Conservation (phyloP, 768 basidiomycete species). For the Leccinum longicurvipes region DNA sequence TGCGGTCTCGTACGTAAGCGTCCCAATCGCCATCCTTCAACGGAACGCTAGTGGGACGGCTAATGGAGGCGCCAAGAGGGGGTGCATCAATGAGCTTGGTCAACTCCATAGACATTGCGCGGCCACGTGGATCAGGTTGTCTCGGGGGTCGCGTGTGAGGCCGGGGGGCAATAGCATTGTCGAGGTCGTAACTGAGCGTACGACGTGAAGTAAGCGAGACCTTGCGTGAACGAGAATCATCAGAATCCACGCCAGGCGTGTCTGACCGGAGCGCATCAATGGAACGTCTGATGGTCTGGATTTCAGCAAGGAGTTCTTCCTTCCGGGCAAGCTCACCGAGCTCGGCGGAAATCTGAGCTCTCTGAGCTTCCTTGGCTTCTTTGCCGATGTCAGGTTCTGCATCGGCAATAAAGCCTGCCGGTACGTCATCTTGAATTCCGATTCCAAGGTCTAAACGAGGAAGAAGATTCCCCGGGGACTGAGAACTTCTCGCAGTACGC, state of each 20-base stretch:
- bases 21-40: slow-evolving; percentile 81
- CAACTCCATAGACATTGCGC: slow-evolving; percentile 73
- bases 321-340: slow-evolving; percentile 58
- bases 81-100: slow-evolving; percentile 43
- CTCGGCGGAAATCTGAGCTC: slow-evolving; percentile 39
- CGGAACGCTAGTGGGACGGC: slow-evolving; percentile 72
- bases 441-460: slow-evolving; percentile 73
- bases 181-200: slow-evolving; percentile 66
- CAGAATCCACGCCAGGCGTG: slow-evolving; percentile 46
- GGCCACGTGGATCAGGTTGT: slow-evolving; percentile 61
- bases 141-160: slow-evolving; percentile 70
- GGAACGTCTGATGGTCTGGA: slow-evolving; percentile 73
- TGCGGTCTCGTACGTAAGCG: slow-evolving; percentile 78
- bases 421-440: slow-evolving; percentile 74
- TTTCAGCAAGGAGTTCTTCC: slow-evolving; percentile 71
- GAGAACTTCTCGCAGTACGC: slow-evolving; percentile 46
- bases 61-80: slow-evolving; percentile 51
- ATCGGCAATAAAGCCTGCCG: slow-evolving; percentile 61
- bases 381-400: slow-evolving; percentile 30
- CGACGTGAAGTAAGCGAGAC: slow-evolving; percentile 66
- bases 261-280: slow-evolving; percentile 75
- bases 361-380: slow-evolving; percentile 32
- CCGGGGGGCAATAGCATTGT: slow-evolving; percentile 44
- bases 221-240: slow-evolving; percentile 60
- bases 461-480: slow-evolving; percentile 51